phyloP scores from a whole-genome alignment of 208 protist species.

The Blechomonas ayalai region DNA sequence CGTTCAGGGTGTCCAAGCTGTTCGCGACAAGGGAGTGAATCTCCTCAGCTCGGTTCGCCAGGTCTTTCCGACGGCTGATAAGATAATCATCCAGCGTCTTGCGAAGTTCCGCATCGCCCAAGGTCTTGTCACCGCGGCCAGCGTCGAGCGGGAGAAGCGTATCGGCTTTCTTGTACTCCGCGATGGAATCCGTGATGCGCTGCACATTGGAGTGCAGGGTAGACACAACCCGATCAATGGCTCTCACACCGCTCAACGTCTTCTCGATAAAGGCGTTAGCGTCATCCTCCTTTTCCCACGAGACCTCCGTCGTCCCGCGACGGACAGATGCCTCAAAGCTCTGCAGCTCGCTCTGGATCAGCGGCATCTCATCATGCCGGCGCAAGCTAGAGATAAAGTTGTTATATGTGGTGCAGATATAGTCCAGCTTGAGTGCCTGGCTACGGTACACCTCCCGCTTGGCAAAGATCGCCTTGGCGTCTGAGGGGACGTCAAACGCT shows the following conservation, averaged over 20 bases:
- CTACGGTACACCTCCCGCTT: conserved; percentile 88
- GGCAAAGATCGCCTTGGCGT: conserved; percentile 84
- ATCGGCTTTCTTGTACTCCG: conserved; percentile 69
- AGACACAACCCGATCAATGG: conserved; percentile 77
- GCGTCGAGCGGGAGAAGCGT: conserved; percentile 82
- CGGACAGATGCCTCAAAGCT: conserved; percentile 80
- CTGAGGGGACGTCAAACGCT: conserved; percentile 74
- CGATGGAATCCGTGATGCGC: conserved; percentile 70
- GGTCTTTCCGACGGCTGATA: conserved; percentile 27
- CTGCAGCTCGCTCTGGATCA: conserved; percentile 86
- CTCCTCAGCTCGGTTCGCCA: conserved; percentile 56
- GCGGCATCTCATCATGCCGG: conserved; percentile 86
- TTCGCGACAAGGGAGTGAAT: conserved; percentile 75
- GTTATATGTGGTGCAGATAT: conserved; percentile 93
- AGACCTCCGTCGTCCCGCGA: conserved; percentile 60
- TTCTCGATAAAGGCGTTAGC: conserved; percentile 90
- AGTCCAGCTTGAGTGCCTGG: conserved; percentile 90
- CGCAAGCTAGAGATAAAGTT: conserved; percentile 84
- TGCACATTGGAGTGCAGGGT: conserved; percentile 88
- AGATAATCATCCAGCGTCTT: conserved; percentile 80
- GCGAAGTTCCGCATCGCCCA: conserved; percentile 83
- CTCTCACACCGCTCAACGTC: conserved; percentile 72
- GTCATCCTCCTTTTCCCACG: conserved; percentile 86
- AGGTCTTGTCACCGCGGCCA: conserved; percentile 78
- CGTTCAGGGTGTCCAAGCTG: conserved; percentile 80